Evolutionary conservation across 2,329 filamentous ascomycete species (phyloP), one percentile per base, ranked within the genome.

Genomic region (Penicillium polonicum): DNA sequence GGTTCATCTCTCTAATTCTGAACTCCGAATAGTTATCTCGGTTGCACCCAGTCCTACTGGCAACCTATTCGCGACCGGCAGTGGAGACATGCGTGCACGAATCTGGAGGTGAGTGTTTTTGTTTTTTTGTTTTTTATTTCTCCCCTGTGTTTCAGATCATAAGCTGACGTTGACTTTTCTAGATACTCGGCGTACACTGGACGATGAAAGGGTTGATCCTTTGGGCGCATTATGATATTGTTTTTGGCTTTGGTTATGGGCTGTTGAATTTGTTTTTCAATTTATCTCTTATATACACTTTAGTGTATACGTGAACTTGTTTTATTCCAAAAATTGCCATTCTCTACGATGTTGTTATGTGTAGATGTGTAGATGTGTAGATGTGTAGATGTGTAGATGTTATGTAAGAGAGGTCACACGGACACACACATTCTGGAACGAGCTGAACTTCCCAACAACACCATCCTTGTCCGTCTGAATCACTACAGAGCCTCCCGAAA

Each of bases 71-170:
- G 94, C 94, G 41, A 99, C 94, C 5, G 94, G 94, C 61, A 97
- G 92, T 66, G 94, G 94, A 69, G 94, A 99, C 74, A 96, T 96
- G 91, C 89, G 93, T 73, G 94, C 94, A 54, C 88, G 94, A 70
- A 97, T 99, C 78, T 99, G 94, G 94, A 92, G 89, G 68, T 97
- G 68, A 66, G 74, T 70, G 15, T 50, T 44, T 23, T 23, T 23
- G 23, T 23, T 23, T 23, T 23, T 23, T 23, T 23, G 3, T 3
- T 23, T 23, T 23, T 23, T 4, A 1, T 23, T 5, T 23, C 23
- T 48, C 23, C 19, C 43, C 21, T 27, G 33, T 46, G 35, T 27
- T 45, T 38, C 25, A 39, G 33, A 27, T 35, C 15, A 12, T 55
- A 51, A 52, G 52, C 55, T 57, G 55, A 66, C 59, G 50, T 19